Evolutionary conservation across 106 monocot genomes (phyloP).

Genomic region (Allium cepa): DNA sequence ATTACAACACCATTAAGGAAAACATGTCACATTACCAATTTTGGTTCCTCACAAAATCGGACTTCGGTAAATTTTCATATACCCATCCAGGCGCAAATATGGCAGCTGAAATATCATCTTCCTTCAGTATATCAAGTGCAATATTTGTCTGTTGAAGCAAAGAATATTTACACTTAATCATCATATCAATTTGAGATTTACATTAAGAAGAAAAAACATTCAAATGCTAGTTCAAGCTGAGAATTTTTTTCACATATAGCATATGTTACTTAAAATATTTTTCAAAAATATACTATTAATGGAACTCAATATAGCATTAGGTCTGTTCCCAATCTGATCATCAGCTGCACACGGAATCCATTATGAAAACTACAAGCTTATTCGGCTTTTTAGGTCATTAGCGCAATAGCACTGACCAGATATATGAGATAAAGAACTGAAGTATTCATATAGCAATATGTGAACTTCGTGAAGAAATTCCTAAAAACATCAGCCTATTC

Average conservation of each 20-base stretch:
- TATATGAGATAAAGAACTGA: too few species aligned
- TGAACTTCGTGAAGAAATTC: too few species aligned
- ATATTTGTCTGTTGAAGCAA: constrained; percentile 52
- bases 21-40: constrained; percentile 44
- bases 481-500: too few species aligned
- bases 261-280: neutral
- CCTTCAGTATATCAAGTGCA: constrained; percentile 75
- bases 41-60: constrained; percentile 74
- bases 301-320: too few species aligned
- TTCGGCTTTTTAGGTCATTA: too few species aligned
- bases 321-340: too few species aligned
- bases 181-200: neutral
- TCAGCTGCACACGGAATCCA: too few species aligned
- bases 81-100: constrained; percentile 99
- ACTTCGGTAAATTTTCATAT: constrained; percentile 57
- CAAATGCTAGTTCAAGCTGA: neutral
- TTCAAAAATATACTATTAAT: neutral
- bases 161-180: neutral
- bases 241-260: neutral
- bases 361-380: too few species aligned
- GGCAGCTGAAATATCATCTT: constrained; percentile 73
- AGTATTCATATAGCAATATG: too few species aligned
- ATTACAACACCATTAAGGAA: neutral
- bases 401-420: too few species aligned
- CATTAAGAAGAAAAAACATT: neutral